A percentile compares a stretch with the other conserved stretches of the same genome.
These are phyloP conservation scores for Strobilomyces dryophilus DNA, from an alignment of 768 basidiomycete genomes.

Conservation along the genomic window DNA sequence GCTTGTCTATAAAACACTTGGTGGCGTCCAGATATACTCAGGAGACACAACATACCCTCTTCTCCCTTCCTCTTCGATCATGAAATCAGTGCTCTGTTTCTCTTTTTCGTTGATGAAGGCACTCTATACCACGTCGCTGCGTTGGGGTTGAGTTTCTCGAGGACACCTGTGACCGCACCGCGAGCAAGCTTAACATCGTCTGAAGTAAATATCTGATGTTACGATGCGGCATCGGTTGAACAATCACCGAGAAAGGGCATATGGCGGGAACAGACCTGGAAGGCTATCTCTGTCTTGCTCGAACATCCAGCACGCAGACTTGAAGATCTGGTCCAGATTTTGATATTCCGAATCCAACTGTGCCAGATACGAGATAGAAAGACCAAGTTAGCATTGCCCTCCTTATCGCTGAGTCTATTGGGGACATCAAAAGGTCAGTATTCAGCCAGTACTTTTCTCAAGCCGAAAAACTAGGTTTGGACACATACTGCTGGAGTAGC, in stretches of 20 bases:
- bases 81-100: conserved; percentile 76
- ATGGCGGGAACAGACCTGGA: conserved; percentile 50
- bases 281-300: too few relatives aligned
- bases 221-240: neutral
- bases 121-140: conserved; percentile 80
- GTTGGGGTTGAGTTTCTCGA: conserved; percentile 66
- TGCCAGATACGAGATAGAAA: too few relatives aligned
- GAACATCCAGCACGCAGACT: too few relatives aligned
- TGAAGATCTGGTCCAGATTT: too few relatives aligned
- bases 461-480: too few relatives aligned
- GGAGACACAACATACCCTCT: conserved; percentile 40
- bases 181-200: conserved; percentile 91
- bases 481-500: too few relatives aligned
- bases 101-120: conserved; percentile 68
- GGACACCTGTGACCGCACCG: conserved; percentile 67
- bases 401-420: too few relatives aligned
- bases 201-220: conserved; percentile 81
- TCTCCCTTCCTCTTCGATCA: conserved; percentile 59
- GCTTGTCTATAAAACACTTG: conserved; percentile 36
- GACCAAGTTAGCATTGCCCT: too few relatives aligned
- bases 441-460: too few relatives aligned
- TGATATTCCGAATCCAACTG: too few relatives aligned
- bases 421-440: too few relatives aligned
- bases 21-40: neutral
- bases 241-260: neutral